These are phyloP conservation scores for Conidiobolus incongruus DNA, from an alignment of 371 early-diverging fungal species.

Conservation along the genomic window DNA sequence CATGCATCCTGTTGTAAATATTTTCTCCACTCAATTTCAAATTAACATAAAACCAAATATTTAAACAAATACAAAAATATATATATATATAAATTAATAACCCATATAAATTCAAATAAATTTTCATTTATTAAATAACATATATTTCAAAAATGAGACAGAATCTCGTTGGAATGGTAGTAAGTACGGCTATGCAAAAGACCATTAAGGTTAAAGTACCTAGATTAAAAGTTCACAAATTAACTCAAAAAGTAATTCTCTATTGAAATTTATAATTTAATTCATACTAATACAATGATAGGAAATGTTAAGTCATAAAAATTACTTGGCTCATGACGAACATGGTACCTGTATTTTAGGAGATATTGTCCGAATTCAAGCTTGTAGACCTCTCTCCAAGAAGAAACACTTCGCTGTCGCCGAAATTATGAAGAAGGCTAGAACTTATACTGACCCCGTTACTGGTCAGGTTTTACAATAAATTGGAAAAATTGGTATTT, in stretches of 20 bases:
- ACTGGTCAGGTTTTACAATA: constrained; percentile 7
- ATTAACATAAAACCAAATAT: too few relatives aligned
- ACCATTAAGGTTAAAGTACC: constrained; percentile 79
- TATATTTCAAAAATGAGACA: constrained; percentile 26
- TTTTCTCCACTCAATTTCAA: too few relatives aligned
- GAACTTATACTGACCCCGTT: constrained; percentile 8
- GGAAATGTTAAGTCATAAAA: constrained; percentile 47
- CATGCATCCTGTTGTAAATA: too few relatives aligned
- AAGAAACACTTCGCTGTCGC: constrained; percentile 71
- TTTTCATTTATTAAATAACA: too few relatives aligned
- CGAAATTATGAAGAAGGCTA: constrained; percentile 33
- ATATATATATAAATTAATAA: too few relatives aligned
- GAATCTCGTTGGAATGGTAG: constrained; percentile 64
- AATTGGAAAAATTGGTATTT: too few relatives aligned
- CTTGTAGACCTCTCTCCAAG: constrained; percentile 70
- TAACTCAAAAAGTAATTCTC: constrained; percentile 55
- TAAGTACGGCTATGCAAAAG: constrained; percentile 76
- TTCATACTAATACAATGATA: constrained; percentile 4
- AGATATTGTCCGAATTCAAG: constrained; percentile 81
- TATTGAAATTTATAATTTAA: background rate
- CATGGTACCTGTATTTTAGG: constrained; percentile 61
- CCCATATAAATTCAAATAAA: too few relatives aligned
- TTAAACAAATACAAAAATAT: too few relatives aligned
- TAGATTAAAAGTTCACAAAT: constrained; percentile 45
- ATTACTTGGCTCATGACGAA: constrained; percentile 78